Conservation (phyloP, 768 basidiomycete species). For the Russula sp. region DNA sequence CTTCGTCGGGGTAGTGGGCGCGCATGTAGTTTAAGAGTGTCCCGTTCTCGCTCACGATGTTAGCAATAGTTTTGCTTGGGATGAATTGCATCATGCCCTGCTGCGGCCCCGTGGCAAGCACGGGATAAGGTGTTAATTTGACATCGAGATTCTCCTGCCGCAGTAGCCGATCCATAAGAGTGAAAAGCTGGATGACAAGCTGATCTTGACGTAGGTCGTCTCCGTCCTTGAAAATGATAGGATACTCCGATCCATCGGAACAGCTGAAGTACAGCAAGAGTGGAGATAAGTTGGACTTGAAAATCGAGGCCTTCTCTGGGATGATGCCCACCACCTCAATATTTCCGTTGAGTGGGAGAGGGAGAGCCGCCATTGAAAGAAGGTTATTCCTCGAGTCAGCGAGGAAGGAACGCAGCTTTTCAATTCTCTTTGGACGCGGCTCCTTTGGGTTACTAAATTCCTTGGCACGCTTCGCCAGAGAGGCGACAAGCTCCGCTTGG, state of each 20-base stretch:
- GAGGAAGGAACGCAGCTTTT: conserved; percentile 81
- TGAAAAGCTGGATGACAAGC: conserved; percentile 96
- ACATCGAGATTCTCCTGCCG: conserved; percentile 94
- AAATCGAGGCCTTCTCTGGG: conserved; percentile 88
- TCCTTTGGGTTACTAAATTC: conserved; percentile 89
- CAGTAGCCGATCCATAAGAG: conserved; percentile 90
- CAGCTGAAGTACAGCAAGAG: conserved; percentile 87
- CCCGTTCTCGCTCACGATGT: conserved; percentile 89
- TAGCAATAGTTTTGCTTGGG: conserved; percentile 90
- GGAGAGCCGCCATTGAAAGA: conserved; percentile 69
- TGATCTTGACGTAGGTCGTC: conserved; percentile 99
- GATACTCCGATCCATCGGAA: conserved; percentile 76
- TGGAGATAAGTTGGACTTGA: conserved; percentile 95
- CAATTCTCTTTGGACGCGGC: conserved; percentile 93
- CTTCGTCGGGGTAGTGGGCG: conserved; percentile 84
- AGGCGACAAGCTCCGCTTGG: conserved; percentile 85
- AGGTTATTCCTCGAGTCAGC: conserved; percentile 82
- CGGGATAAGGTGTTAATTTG: conserved; percentile 85
- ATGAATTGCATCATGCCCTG: conserved; percentile 98
- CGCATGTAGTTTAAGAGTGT: conserved; percentile 83
- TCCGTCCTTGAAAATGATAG: conserved; percentile 97
- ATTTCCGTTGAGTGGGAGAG: conserved; percentile 86
- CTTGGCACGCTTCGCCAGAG: conserved; percentile 75
- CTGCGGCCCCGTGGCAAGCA: conserved; percentile 82
- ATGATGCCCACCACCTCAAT: conserved; percentile 80